These are phyloP conservation scores for Phaseolus coccineus DNA, from an alignment of 331 rosid species.

Conservation along the genomic window DNA sequence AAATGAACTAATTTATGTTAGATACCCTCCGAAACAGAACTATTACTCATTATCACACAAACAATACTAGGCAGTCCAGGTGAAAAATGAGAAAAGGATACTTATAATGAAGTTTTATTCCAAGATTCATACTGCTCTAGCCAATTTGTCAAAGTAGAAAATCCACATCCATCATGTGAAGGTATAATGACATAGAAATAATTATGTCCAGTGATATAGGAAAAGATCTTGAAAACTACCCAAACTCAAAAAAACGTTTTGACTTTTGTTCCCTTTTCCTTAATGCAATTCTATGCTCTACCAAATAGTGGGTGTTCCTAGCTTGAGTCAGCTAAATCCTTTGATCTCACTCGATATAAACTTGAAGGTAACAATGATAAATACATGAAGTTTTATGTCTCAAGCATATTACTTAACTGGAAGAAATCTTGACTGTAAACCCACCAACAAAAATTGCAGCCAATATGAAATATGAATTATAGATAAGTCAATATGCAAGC, in stretches of 20 bases:
- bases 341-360: constrained; percentile 30
- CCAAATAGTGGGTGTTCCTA: constrained; percentile 30
- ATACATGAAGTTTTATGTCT: constrained; percentile 11
- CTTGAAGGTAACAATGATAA: not conserved
- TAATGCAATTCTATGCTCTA: constrained; percentile 15
- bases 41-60: not conserved
- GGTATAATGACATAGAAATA: not conserved
- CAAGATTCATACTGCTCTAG: constrained; percentile 2
- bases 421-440: constrained; percentile 11
- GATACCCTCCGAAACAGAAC: not conserved
- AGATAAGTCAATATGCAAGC: constrained; percentile 28
- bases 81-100: not conserved
- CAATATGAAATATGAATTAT: not conserved
- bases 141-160: constrained; percentile 6
- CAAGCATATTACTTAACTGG: not conserved
- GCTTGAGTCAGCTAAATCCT: constrained; percentile 2
- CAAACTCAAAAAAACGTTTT: not conserved
- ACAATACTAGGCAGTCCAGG: constrained; percentile 7
- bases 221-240: not conserved
- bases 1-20: constrained; percentile 14
- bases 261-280: not conserved
- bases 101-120: not conserved
- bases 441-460: not conserved
- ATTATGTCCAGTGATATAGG: not conserved
- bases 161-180: not conserved